Evolutionary conservation across 1,284 basidiomycete genomes (phyloP).

Genomic region (Baeospora myosura): DNA sequence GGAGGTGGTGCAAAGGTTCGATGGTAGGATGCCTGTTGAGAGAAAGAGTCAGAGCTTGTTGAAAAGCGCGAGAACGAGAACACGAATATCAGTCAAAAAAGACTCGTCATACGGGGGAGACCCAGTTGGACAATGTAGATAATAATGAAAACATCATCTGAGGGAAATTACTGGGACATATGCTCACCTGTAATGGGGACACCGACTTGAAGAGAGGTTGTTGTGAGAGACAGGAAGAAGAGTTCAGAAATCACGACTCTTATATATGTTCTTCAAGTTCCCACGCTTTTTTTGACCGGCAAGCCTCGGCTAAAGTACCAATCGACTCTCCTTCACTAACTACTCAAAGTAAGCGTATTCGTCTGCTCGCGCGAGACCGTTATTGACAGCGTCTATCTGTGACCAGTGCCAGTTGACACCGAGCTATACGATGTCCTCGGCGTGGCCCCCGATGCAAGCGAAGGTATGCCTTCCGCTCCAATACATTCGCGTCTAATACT

Average conservation of each 20-base stretch:
- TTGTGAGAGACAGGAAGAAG: neutral
- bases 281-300: no score
- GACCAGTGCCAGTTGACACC: conserved; percentile 64
- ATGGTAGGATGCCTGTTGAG: neutral
- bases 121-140: conserved; percentile 83
- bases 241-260: neutral
- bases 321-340: no score
- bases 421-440: conserved; percentile 78
- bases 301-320: no score
- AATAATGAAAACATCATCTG: conserved; percentile 54
- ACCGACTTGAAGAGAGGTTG: no score
- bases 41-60: conserved; percentile 11
- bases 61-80: conserved; percentile 7
- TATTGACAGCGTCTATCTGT: neutral
- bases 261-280: no score
- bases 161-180: conserved; percentile 8
- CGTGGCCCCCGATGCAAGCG: conserved; percentile 59
- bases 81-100: conserved; percentile 26
- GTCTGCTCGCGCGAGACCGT: no score
- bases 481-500: conserved; percentile 3
- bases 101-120: conserved; percentile 36
- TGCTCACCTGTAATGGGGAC: conserved; percentile 6
- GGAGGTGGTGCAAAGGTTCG: conserved; percentile 11
- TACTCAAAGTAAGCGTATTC: no score
- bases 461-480: conserved; percentile 39